These are phyloP conservation scores for Aspergillus haitiensis DNA, from an alignment of 495 filamentous ascomycete species.

Conservation along the genomic window DNA sequence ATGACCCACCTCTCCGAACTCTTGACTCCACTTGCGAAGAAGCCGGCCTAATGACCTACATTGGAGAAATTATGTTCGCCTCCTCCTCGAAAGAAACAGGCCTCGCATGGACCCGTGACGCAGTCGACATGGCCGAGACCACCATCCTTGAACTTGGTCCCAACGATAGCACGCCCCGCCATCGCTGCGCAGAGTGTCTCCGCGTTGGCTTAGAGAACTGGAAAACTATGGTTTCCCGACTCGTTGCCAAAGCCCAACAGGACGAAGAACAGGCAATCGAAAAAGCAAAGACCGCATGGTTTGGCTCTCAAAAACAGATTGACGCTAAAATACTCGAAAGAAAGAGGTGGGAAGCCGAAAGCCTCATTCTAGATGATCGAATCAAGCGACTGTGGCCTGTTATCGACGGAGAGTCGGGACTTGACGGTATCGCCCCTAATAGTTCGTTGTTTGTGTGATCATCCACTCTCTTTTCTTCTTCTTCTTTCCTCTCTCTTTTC, in stretches of 20 bases:
- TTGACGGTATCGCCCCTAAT: conserved; percentile 36
- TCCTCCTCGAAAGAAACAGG: conserved; percentile 62
- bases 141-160: conserved; percentile 44
- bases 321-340: conserved; percentile 32
- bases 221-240: conserved; percentile 63
- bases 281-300: conserved; percentile 45
- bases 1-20: conserved; percentile 60
- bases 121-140: conserved; percentile 66
- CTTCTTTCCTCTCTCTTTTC: neutral
- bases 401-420: conserved; percentile 34
- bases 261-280: conserved; percentile 40
- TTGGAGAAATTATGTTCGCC: conserved; percentile 90
- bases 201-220: conserved; percentile 71
- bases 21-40: conserved; percentile 71
- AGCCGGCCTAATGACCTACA: conserved; percentile 80
- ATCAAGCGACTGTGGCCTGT: conserved; percentile 32
- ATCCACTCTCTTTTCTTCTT: neutral
- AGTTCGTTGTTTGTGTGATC: conserved; percentile 36
- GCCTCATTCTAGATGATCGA: conserved; percentile 44
- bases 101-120: conserved; percentile 81
- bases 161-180: conserved; percentile 42
- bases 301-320: conserved; percentile 45
- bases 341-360: conserved; percentile 44
- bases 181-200: conserved; percentile 70
- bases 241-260: conserved; percentile 53